A percentile compares a stretch with the other conserved stretches of the same genome.
Evolutionary conservation across 805 yeast species (phyloP).

Genomic region (Cyberlindnera samutprakarnensis): DNA sequence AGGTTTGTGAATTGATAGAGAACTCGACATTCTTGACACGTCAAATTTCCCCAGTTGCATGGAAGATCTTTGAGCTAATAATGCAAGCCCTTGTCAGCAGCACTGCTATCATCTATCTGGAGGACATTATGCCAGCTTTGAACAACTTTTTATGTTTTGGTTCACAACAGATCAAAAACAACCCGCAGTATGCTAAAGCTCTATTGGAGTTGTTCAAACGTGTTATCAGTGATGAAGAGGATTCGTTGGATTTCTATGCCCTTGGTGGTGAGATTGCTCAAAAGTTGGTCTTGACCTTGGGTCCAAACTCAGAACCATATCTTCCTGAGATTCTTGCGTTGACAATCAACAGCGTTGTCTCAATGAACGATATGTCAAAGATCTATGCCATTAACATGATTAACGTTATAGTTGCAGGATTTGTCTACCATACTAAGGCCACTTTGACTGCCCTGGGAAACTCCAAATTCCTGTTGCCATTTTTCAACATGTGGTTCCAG

Average conservation of each 20-base stretch:
- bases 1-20: slow-evolving; percentile 68
- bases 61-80: slow-evolving; percentile 60
- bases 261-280: slow-evolving; percentile 58
- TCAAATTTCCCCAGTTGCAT: slow-evolving; percentile 58
- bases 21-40: slow-evolving; percentile 57
- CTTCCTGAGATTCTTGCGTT: slow-evolving; percentile 34
- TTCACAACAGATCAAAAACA: slow-evolving; percentile 36
- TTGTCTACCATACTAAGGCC: slow-evolving; percentile 51
- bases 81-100: slow-evolving; percentile 30
- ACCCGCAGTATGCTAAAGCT: slow-evolving; percentile 39
- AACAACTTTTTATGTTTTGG: slow-evolving; percentile 69
- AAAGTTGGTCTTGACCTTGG: slow-evolving; percentile 52
- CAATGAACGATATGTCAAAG: slow-evolving; percentile 17
- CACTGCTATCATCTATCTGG: slow-evolving; percentile 58
- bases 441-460: slow-evolving; percentile 46
- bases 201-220: slow-evolving; percentile 43
- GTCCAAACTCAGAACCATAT: slow-evolving; percentile 33
- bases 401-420: slow-evolving; percentile 56
- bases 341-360: slow-evolving; percentile 32
- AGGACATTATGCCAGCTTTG: slow-evolving; percentile 67
- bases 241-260: slow-evolving; percentile 48
- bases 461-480: slow-evolving; percentile 34
- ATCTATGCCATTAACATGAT: slow-evolving; percentile 40
- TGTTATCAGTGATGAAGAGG: slow-evolving; percentile 35
- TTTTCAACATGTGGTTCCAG: slow-evolving; percentile 60